A percentile compares a stretch with the other conserved stretches of the same genome.
phyloP scores from a whole-genome alignment of 164 flowering plant genomes.

The Akebia trifoliata region DNA sequence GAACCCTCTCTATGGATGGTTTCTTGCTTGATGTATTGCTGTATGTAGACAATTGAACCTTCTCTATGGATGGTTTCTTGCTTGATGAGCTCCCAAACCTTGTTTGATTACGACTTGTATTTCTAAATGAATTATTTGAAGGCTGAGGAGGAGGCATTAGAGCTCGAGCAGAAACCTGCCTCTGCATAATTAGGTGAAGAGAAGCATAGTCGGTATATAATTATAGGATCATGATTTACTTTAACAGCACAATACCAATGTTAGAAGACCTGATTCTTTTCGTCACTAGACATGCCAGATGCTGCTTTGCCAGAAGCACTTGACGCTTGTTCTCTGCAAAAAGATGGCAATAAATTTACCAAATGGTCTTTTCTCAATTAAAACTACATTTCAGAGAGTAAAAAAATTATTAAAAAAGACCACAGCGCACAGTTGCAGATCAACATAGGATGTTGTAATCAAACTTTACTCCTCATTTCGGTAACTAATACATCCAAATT shows the following conservation, averaged over 20 bases:
- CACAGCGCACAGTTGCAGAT: too few relatives aligned
- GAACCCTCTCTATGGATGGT: constrained; percentile 30
- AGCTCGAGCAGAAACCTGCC: constrained; percentile 65
- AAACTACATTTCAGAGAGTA: too few relatives aligned
- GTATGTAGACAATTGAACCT: constrained; percentile 44
- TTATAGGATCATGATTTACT: too few relatives aligned
- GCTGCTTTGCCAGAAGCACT: constrained; percentile 90
- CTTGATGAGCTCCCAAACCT: constrained; percentile 50
- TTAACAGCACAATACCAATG: neutral
- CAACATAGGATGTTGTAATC: too few relatives aligned
- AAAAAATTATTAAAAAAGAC: neutral
- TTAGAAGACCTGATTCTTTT: constrained; percentile 76
- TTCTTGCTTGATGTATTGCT: constrained; percentile 50
- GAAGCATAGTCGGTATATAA: neutral
- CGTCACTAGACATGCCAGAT: constrained; percentile 98
- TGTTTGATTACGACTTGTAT: constrained; percentile 29
- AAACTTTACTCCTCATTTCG: too few relatives aligned
- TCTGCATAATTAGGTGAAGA: constrained; percentile 29
- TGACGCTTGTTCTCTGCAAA: constrained; percentile 88
- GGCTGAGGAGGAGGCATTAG: constrained; percentile 91
- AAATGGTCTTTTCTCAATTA: neutral
- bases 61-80: constrained; percentile 31
- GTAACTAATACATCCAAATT: too few relatives aligned
- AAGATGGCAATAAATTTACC: neutral
- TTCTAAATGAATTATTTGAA: constrained; percentile 31